Evolutionary conservation across 2,329 filamentous ascomycete species (phyloP).

Genomic region (Fusarium penzigii): DNA sequence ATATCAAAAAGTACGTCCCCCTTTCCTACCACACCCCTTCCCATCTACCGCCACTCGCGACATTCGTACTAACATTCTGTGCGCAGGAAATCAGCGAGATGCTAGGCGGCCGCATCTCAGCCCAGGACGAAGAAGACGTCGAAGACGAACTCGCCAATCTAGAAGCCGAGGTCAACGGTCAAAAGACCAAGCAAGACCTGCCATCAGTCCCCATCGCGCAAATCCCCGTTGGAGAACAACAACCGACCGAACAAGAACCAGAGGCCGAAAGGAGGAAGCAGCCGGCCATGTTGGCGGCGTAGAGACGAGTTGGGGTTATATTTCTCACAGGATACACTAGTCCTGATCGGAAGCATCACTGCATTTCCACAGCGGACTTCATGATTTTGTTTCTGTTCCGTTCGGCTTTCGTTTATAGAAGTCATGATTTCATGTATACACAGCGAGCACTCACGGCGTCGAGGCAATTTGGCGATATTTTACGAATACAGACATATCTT

Average conservation of each 20-base stretch:
- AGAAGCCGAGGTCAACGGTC: conserved; percentile 48
- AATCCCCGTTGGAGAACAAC: conserved; percentile 31
- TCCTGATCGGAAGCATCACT: conserved; percentile 9
- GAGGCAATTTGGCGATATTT: conserved; percentile 12
- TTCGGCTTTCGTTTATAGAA: conserved; percentile 7
- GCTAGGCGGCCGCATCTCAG: conserved; percentile 84
- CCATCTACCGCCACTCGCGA: accelerated
- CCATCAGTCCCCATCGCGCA: conserved; percentile 36
- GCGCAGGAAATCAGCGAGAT: conserved; percentile 86
- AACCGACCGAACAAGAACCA: conserved; percentile 16
- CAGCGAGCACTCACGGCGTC: conserved; percentile 30
- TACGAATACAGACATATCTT: too few species aligned
- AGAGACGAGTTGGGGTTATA: conserved; percentile 1
- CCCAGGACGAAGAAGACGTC: conserved; percentile 95
- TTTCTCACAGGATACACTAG: conserved; percentile 3
- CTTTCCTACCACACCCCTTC: neutral
- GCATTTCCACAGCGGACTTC: conserved; percentile 8
- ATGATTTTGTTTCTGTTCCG: conserved; percentile 6
- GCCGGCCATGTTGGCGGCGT: conserved; percentile 42
- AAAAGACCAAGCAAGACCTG: conserved; percentile 20
- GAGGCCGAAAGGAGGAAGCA: conserved; percentile 30
- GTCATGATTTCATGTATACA: conserved; percentile 25
- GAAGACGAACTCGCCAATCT: conserved; percentile 90
- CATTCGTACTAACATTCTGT: conserved; percentile 16
- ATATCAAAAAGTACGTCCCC: conserved; percentile 74